Percentiles rank a stretch among this genome's conserved stretches.
Conservation (phyloP, 1,284 basidiomycete genomes). For the Chalciporus sp. region DNA sequence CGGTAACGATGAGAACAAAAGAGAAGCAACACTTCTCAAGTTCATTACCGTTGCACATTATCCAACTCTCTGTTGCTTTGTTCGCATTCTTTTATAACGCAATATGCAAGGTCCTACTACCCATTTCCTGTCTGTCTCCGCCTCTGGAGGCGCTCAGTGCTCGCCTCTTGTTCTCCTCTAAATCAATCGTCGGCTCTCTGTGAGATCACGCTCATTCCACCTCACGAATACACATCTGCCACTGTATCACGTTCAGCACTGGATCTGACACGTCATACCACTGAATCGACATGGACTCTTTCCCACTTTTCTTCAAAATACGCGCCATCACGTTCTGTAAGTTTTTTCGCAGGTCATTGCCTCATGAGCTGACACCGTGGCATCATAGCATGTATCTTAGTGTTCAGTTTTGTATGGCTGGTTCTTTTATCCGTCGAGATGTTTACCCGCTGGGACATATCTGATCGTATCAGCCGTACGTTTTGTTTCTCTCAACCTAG, state of each 20-base stretch:
- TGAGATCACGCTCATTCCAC: slow-evolving; percentile 13
- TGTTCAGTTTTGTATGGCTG: slow-evolving; percentile 46
- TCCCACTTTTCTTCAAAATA: slow-evolving; percentile 42
- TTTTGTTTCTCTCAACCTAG: slow-evolving; percentile 4
- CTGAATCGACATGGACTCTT: slow-evolving; percentile 35
- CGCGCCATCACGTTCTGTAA: slow-evolving; percentile 44
- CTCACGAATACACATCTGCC: no score
- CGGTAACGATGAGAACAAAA: background rate
- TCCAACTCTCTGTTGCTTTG: slow-evolving; percentile 13
- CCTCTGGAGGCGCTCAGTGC: slow-evolving; percentile 25
- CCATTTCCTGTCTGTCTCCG: background rate
- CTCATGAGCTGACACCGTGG: background rate
- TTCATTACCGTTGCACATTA: background rate
- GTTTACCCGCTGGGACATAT: slow-evolving; percentile 43
- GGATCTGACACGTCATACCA: background rate
- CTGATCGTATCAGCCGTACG: slow-evolving; percentile 44
- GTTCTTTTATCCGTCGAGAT: slow-evolving; percentile 43
- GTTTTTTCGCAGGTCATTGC: slow-evolving; percentile 16
- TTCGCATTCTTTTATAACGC: slow-evolving; percentile 11
- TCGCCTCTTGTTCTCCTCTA: slow-evolving; percentile 11
- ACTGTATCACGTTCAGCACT: no score
- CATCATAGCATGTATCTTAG: slow-evolving; percentile 38
- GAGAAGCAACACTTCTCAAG: background rate
- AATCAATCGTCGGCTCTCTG: slow-evolving; percentile 19
- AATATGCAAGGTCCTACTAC: slow-evolving; percentile 2